phyloP scores from a whole-genome alignment of 768 basidiomycete species.

The Hericium erinaceus region DNA sequence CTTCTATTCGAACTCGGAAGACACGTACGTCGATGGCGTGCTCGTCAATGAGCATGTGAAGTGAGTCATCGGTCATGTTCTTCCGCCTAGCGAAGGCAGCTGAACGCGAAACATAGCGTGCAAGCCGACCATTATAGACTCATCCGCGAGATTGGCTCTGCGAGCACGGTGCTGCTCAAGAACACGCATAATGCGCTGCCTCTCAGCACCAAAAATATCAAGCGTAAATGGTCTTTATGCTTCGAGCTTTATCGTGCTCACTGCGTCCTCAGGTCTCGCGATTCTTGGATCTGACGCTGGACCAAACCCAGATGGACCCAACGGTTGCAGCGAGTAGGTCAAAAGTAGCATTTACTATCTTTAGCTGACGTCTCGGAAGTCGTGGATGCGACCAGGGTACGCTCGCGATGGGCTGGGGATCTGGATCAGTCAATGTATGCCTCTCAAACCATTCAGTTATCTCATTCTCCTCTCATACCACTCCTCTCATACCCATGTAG shows the following conservation, averaged over 20 bases:
- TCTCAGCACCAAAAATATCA: slow-evolving; percentile 27
- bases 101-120: slow-evolving; percentile 24
- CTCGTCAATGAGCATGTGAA: slow-evolving; percentile 51
- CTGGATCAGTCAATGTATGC: slow-evolving; percentile 31
- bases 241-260: neutral
- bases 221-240: neutral
- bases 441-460: slow-evolving; percentile 1
- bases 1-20: slow-evolving; percentile 44
- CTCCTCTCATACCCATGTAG: slow-evolving; percentile 29
- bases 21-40: slow-evolving; percentile 36
- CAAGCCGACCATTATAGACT: slow-evolving; percentile 58
- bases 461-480: slow-evolving; percentile 27
- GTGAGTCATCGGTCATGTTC: neutral
- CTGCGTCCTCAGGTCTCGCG: neutral
- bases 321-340: neutral
- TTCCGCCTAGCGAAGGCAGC: neutral
- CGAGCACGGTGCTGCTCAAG: slow-evolving; percentile 70
- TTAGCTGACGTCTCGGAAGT: slow-evolving; percentile 17
- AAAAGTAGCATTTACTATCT: neutral
- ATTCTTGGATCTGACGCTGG: slow-evolving; percentile 35
- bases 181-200: slow-evolving; percentile 52
- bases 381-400: slow-evolving; percentile 42
- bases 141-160: slow-evolving; percentile 65
- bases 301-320: slow-evolving; percentile 17
- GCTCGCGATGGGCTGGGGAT: slow-evolving; percentile 91